phyloP scores from a whole-genome alignment of 192 early-diverging fungal genomes.

The Phlyctochytrium bullatum region DNA sequence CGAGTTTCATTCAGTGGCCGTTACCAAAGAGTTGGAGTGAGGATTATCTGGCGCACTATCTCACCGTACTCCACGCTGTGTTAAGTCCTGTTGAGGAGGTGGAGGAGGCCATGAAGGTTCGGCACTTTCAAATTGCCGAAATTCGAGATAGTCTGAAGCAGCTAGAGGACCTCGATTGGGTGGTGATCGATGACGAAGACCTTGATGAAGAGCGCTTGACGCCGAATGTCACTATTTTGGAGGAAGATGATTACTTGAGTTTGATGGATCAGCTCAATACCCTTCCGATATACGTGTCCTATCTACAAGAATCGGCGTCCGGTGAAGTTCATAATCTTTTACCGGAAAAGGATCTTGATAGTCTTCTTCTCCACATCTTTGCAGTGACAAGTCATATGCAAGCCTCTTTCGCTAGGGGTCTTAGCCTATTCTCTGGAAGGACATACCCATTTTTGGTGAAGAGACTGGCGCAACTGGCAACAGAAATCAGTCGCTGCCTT shows the following conservation, averaged over 20 bases:
- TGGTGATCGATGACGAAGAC: slow-evolving; percentile 39
- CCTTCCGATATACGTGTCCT: slow-evolving; percentile 28
- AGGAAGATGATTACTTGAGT: slow-evolving; percentile 31
- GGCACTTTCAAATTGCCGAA: slow-evolving; percentile 12
- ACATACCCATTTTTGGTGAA: slow-evolving; percentile 14
- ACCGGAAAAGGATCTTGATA: background rate
- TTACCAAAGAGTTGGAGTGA: slow-evolving; percentile 25
- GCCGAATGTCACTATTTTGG: slow-evolving; percentile 16
- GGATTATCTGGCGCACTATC: slow-evolving; percentile 27
- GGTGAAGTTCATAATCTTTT: background rate
- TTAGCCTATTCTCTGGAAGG: slow-evolving; percentile 18
- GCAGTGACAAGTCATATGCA: slow-evolving; percentile 25
- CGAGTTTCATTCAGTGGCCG: slow-evolving; percentile 33
- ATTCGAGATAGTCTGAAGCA: slow-evolving; percentile 17
- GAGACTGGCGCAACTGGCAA: slow-evolving; percentile 7
- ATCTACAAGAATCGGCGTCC: slow-evolving; percentile 4
- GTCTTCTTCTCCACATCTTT: slow-evolving; percentile 12
- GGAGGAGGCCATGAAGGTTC: slow-evolving; percentile 25
- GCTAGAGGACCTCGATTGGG: slow-evolving; percentile 37
- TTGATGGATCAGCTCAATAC: slow-evolving; percentile 34
- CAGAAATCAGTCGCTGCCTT: background rate
- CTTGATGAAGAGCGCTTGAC: slow-evolving; percentile 16
- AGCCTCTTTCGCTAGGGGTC: slow-evolving; percentile 12
- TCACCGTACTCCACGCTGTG: slow-evolving; percentile 31
- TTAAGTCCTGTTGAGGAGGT: slow-evolving; percentile 40